These are phyloP conservation scores for Lasiodiplodia theobromae DNA, from an alignment of 2,329 filamentous ascomycete genomes.

Conservation along the genomic window DNA sequence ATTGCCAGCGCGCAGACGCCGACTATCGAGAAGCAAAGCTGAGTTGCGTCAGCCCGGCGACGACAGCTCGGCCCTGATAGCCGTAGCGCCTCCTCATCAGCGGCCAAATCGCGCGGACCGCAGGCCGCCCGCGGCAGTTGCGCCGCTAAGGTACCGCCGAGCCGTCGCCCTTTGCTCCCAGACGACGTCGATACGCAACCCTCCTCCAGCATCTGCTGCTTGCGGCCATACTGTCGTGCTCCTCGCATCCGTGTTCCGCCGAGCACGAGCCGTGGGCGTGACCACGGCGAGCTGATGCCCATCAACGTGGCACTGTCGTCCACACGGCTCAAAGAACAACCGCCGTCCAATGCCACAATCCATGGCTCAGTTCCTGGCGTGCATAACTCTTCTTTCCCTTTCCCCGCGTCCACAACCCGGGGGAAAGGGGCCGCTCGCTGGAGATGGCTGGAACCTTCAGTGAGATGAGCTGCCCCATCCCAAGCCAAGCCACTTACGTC, in stretches of 20 bases:
- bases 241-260: not conserved
- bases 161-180: slow-evolving; percentile 6
- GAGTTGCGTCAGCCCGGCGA: not conserved
- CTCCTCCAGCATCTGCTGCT: not conserved
- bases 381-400: not conserved
- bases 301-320: not conserved
- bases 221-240: not conserved
- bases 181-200: not conserved
- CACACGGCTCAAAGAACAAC: not conserved
- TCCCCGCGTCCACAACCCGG: not conserved
- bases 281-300: not conserved
- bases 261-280: not conserved
- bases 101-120: slow-evolving; percentile 22
- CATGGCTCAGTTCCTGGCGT: not conserved
- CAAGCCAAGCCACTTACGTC: not conserved
- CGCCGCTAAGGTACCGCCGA: slow-evolving; percentile 4
- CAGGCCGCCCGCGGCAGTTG: slow-evolving; percentile 10
- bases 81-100: not conserved
- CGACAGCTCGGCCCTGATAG: not conserved
- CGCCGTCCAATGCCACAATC: not conserved
- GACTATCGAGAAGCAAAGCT: not conserved
- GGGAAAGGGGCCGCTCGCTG: not conserved
- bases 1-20: not conserved
- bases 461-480: not conserved
- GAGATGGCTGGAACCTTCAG: not conserved